Percentiles rank a stretch among this genome's conserved stretches.
Conservation (phyloP, 2,329 filamentous ascomycete species). For the Fusarium incarnatum region DNA sequence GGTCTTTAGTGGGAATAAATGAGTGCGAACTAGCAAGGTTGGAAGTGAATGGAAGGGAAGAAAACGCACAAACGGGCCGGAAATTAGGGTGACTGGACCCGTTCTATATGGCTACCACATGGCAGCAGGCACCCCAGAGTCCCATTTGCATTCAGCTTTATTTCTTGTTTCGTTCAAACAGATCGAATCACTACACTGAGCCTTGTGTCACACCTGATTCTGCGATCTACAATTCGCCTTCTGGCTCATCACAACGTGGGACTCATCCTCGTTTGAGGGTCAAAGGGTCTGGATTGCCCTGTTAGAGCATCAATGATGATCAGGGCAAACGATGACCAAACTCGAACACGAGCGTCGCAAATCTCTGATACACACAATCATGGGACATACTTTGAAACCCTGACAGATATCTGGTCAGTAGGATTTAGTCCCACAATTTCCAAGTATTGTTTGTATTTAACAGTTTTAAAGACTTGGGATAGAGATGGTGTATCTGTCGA, state of each 20-base stretch:
- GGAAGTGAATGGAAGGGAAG: neutral
- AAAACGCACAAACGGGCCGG: neutral
- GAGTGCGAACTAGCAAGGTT: neutral
- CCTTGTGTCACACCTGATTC: too few relatives aligned
- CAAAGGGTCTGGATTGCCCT: neutral
- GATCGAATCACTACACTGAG: too few relatives aligned
- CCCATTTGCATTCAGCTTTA: too few relatives aligned
- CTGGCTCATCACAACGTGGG: neutral
- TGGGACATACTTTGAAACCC: neutral
- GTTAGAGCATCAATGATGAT: neutral
- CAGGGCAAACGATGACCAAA: neutral
- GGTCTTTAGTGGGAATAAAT: neutral
- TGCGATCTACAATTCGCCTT: neutral
- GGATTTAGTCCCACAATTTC: neutral
- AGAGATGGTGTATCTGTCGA: neutral
- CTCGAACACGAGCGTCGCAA: neutral
- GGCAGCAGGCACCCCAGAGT: fast-evolving
- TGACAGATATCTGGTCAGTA: neutral
- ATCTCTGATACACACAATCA: neutral
- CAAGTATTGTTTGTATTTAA: neutral
- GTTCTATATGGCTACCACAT: neutral
- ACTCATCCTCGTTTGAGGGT: neutral
- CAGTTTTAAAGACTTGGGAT: neutral
- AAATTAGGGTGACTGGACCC: neutral
- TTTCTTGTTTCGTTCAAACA: too few relatives aligned